Evolutionary conservation across 2,329 filamentous ascomycete species (phyloP).

Genomic region (Beauveria australis): DNA sequence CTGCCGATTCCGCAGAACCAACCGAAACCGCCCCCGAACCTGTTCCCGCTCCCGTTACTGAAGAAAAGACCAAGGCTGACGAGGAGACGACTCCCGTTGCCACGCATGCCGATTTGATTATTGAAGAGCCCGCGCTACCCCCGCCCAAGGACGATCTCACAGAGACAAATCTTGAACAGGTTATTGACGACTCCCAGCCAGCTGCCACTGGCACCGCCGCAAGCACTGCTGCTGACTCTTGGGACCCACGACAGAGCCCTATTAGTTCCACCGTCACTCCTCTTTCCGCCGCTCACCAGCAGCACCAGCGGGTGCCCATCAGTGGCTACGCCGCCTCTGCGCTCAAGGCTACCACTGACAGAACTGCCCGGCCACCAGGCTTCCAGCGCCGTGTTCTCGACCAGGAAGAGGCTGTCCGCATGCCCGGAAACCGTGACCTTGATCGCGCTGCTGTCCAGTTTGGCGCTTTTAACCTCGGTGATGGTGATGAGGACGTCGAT

Average conservation of each 20-base stretch:
- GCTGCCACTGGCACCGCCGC: slow-evolving; percentile 74
- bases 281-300: slow-evolving; percentile 54
- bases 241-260: slow-evolving; percentile 59
- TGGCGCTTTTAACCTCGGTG: slow-evolving; percentile 86
- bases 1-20: slow-evolving; percentile 15
- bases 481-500: slow-evolving; percentile 79
- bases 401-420: slow-evolving; percentile 94
- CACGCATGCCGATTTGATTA: slow-evolving; percentile 29
- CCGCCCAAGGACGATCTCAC: slow-evolving; percentile 79
- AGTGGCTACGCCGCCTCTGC: slow-evolving; percentile 73
- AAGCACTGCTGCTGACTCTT: slow-evolving; percentile 81
- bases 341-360: slow-evolving; percentile 63
- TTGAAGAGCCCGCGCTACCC: slow-evolving; percentile 48
- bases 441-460: slow-evolving; percentile 93
- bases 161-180: slow-evolving; percentile 83
- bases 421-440: slow-evolving; percentile 94
- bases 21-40: slow-evolving; percentile 21
- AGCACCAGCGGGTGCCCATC: slow-evolving; percentile 52
- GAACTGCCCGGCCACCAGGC: slow-evolving; percentile 61
- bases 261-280: slow-evolving; percentile 58
- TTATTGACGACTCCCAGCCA: slow-evolving; percentile 73
- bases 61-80: slow-evolving; percentile 23
- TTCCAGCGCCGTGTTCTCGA: slow-evolving; percentile 83
- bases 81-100: slow-evolving; percentile 27
- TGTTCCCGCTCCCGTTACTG: slow-evolving; percentile 27